Evolutionary conservation across 768 basidiomycete species (phyloP).

Genomic region (Neoboletus magnificus): DNA sequence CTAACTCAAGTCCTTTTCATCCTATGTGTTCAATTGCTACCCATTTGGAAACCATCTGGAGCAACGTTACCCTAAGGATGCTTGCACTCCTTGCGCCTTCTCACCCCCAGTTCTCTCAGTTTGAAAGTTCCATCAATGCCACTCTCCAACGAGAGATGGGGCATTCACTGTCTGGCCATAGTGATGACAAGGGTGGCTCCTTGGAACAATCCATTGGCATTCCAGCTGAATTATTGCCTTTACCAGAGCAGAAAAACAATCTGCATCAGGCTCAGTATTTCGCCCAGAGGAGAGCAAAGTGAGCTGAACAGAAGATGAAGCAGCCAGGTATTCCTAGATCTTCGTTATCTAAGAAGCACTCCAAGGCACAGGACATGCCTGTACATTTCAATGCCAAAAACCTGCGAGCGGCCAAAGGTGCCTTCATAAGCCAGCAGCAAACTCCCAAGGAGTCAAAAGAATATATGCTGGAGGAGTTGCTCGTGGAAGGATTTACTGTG

Average conservation of each 20-base stretch:
- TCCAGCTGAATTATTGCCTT: too few species aligned
- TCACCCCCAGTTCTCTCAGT: rapidly evolving
- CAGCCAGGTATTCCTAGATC: background rate
- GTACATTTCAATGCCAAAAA: background rate
- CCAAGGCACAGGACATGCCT: background rate
- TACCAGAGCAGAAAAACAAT: background rate
- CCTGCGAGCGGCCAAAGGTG: background rate
- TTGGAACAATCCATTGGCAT: too few species aligned
- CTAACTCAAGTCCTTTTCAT: too few species aligned
- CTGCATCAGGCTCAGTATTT: background rate
- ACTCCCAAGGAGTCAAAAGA: too few species aligned
- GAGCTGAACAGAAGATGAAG: background rate
- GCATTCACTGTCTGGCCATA: background rate
- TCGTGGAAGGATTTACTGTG: too few species aligned
- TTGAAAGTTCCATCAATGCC: background rate
- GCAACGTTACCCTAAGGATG: too few species aligned
- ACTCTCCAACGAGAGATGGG: background rate
- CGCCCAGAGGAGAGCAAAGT: background rate
- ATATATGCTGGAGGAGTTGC: too few species aligned
- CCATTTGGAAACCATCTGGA: too few species aligned
- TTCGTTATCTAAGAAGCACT: background rate
- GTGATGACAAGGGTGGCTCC: background rate
- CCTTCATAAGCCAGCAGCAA: background rate
- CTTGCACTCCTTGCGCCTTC: background rate
- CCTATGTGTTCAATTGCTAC: too few species aligned